Conservation (phyloP, 2,329 filamentous ascomycete species). For the Pyrenochaeta sp. region DNA sequence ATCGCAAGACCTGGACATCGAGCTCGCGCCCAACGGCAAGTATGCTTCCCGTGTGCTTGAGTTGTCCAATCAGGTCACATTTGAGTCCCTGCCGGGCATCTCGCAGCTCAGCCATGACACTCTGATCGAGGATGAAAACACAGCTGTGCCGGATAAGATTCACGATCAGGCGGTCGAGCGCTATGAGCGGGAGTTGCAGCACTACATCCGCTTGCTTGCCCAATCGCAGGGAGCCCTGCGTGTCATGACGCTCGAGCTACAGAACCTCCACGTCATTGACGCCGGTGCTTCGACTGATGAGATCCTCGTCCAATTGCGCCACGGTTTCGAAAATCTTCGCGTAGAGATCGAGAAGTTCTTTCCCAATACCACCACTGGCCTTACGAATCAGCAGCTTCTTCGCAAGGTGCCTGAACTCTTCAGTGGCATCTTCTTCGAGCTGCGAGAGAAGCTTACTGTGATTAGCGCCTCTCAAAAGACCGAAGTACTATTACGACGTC, state of each 20-base stretch:
- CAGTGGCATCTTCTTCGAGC: conserved; percentile 47
- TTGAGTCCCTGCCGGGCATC: conserved; percentile 33
- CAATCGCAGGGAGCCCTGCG: conserved; percentile 52
- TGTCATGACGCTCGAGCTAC: conserved; percentile 54
- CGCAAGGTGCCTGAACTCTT: conserved; percentile 48
- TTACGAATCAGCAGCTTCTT: conserved; percentile 52
- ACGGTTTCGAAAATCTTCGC: conserved; percentile 53
- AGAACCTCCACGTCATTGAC: conserved; percentile 53
- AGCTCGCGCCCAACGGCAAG: conserved; percentile 34
- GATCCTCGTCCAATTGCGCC: conserved; percentile 53
- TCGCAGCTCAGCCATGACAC: conserved; percentile 39
- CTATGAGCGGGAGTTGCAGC: conserved; percentile 52
- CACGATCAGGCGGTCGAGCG: conserved; percentile 48
- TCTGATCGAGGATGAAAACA: conserved; percentile 32
- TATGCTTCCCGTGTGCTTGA: conserved; percentile 40
- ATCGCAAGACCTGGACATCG: conserved; percentile 40
- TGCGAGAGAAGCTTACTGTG: conserved; percentile 39
- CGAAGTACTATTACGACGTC: conserved; percentile 48
- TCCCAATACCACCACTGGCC: conserved; percentile 48
- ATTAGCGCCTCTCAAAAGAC: conserved; percentile 46
- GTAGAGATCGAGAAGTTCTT: conserved; percentile 52
- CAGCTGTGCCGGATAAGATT: conserved; percentile 33
- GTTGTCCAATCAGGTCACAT: conserved; percentile 40
- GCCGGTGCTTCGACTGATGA: conserved; percentile 40
- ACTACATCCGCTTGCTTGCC: conserved; percentile 49